These are phyloP conservation scores for Hyaloscypha hepaticicola DNA, from an alignment of 495 filamentous ascomycete genomes.

Conservation along the genomic window DNA sequence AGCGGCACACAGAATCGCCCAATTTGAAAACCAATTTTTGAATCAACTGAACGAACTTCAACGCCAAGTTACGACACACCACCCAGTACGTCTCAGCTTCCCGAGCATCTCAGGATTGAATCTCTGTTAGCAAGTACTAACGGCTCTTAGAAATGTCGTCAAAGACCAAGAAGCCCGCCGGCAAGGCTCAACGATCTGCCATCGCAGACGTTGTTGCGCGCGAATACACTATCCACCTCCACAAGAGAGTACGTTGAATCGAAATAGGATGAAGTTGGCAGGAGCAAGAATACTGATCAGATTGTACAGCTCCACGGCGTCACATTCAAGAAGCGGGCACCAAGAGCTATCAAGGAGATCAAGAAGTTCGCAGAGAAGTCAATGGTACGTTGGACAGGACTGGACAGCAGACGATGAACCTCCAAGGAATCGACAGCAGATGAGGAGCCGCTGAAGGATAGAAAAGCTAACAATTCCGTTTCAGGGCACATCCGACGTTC, in stretches of 20 bases:
- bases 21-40: conserved; percentile 8
- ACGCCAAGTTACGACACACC: conserved; percentile 31
- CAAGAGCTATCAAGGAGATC: conserved; percentile 98
- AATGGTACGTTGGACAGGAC: conserved; percentile 70
- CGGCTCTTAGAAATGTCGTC: conserved; percentile 68
- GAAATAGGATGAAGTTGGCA: conserved; percentile 32
- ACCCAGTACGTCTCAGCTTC: conserved; percentile 19
- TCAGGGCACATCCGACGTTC: conserved; percentile 95
- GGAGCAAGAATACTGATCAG: conserved; percentile 22
- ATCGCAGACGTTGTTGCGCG: conserved; percentile 97
- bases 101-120: background rate
- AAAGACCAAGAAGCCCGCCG: conserved; percentile 60
- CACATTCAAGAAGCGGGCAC: conserved; percentile 99
- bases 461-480: conserved; percentile 11
- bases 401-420: background rate
- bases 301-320: conserved; percentile 69
- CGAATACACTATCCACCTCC: conserved; percentile 99
- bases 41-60: conserved; percentile 17
- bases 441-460: background rate
- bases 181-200: conserved; percentile 83
- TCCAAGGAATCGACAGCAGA: conserved; percentile 4
- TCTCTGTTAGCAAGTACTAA: conserved; percentile 6
- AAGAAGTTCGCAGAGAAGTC: conserved; percentile 83
- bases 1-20: conserved; percentile 5
- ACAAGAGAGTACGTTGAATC: conserved; percentile 90